Evolutionary conservation across 768 basidiomycete species (phyloP), one percentile per base, ranked within the genome.

Genomic region (Termitomyces bulborhizus): DNA sequence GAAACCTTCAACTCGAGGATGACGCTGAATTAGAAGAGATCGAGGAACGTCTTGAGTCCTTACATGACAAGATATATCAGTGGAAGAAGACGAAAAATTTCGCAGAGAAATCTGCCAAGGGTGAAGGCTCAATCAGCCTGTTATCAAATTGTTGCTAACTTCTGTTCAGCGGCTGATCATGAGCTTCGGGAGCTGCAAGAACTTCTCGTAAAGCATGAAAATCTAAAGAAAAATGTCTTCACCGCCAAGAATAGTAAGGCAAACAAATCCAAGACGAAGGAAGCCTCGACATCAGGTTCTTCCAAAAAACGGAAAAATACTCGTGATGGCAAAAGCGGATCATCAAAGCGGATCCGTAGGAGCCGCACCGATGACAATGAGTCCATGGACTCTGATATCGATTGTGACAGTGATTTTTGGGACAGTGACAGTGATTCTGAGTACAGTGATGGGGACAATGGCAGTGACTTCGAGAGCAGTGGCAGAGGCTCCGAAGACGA

Each of bases 11-110:
- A 24, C 73, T 84, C 4, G 75, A 79, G 3, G 77, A 81, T 49
- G 78, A 83, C n/a, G 73, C 76, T 0, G 75, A 76, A 48, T 68
- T 83, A 16, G 76, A 78, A 51, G 73, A 65, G 1, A 79, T 84
- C 18, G 76, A 83, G 57, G 74, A 71, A 0, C 71, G 69, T 16
- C 70, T 84, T n/a, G 66, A 73, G 0, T 40, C 65, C 18, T 65
- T 73, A 34, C 65, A 66, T 13, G 55, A 63, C 0, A 74, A 78
- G 41, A 71, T 64, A 1, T 62, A 69, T 0, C 71, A 71, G 4
- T 68, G 65, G 60, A 82, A 79, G 62, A 65, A 66, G 39, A 69
- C 65, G 56, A 82, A 82, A 60, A 58, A 55, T 6, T 67, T 63
- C 0, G 71, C 74, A 1, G 77, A 77, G 41, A 67, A 63, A 9